Conservation (phyloP, 1,139 yeast species). For the Eremothecium gossypii region DNA sequence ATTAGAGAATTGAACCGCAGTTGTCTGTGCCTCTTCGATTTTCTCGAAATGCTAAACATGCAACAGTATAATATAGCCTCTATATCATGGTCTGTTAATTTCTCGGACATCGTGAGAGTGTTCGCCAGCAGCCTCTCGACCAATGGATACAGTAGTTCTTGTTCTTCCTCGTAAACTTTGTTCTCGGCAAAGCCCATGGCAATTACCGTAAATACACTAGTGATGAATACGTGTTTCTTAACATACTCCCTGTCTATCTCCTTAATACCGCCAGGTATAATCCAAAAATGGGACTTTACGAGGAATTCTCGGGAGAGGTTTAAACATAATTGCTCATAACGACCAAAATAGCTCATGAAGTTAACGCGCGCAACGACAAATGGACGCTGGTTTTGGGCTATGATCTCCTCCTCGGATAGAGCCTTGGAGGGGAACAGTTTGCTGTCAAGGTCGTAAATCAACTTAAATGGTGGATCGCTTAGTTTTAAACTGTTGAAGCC, state of each 20-base stretch:
- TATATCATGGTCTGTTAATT: slow-evolving; percentile 45
- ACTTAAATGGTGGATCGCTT: slow-evolving; percentile 33
- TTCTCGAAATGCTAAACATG: slow-evolving; percentile 42
- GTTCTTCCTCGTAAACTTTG: slow-evolving; percentile 37
- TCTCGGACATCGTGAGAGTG: slow-evolving; percentile 39
- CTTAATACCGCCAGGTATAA: slow-evolving; percentile 45
- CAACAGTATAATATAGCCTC: slow-evolving; percentile 46
- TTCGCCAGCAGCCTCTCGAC: slow-evolving; percentile 39
- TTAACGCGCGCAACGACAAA: slow-evolving; percentile 29
- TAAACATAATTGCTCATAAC: slow-evolving; percentile 34
- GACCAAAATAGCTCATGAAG: slow-evolving; percentile 36
- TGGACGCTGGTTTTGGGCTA: slow-evolving; percentile 30
- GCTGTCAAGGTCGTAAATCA: slow-evolving; percentile 37
- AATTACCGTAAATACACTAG: slow-evolving; percentile 41
- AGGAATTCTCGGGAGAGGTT: slow-evolving; percentile 36
- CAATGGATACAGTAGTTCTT: slow-evolving; percentile 35
- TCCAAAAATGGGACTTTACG: slow-evolving; percentile 44
- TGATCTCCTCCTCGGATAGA: slow-evolving; percentile 24
- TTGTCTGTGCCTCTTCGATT: slow-evolving; percentile 36
- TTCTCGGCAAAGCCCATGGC: slow-evolving; percentile 45
- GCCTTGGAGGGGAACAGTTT: slow-evolving; percentile 30
- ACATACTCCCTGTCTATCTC: slow-evolving; percentile 37
- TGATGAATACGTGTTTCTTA: slow-evolving; percentile 38
- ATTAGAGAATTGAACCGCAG: slow-evolving; percentile 41
- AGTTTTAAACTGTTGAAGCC: slow-evolving; percentile 18